Evolutionary conservation across 2,329 filamentous ascomycete genomes (phyloP).

Genomic region (Endocalyx cinctus): DNA sequence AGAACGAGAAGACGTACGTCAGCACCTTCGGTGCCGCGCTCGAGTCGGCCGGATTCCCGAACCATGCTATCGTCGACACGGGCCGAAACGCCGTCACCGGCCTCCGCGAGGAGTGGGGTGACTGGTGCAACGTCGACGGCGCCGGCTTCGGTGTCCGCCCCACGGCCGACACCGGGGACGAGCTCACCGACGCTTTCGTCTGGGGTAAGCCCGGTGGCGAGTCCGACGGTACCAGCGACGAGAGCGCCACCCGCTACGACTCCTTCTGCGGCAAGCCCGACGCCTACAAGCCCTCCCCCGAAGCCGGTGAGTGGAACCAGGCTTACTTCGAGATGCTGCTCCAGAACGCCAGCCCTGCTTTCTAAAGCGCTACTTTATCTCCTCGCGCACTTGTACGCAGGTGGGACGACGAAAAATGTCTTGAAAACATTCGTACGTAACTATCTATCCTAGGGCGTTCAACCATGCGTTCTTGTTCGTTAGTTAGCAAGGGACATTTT

Average conservation of each 20-base stretch:
- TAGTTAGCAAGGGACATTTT: no score
- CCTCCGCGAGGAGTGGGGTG: slow-evolving; percentile 48
- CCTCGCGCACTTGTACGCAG: not conserved
- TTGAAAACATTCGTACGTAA: no score
- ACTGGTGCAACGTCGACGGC: slow-evolving; percentile 58
- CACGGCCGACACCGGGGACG: slow-evolving; percentile 48
- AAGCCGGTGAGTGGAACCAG: slow-evolving; percentile 69
- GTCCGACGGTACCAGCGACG: slow-evolving; percentile 40
- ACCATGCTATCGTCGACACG: slow-evolving; percentile 31
- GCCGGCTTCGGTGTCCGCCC: slow-evolving; percentile 56
- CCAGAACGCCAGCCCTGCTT: slow-evolving; percentile 49
- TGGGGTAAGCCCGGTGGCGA: slow-evolving; percentile 59
- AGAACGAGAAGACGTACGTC: slow-evolving; percentile 55
- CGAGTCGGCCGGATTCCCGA: slow-evolving; percentile 39
- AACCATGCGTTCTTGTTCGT: no score
- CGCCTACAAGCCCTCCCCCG: slow-evolving; percentile 60
- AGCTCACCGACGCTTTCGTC: slow-evolving; percentile 55
- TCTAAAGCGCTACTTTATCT: slow-evolving; percentile 24
- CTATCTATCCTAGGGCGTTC: no score
- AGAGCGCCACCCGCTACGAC: slow-evolving; percentile 44
- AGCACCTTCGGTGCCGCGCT: slow-evolving; percentile 64
- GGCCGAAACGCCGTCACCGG: slow-evolving; percentile 41
- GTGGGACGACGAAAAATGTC: no score
- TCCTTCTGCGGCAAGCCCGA: slow-evolving; percentile 49
- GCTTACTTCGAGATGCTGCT: slow-evolving; percentile 56